A percentile compares a stretch with the other conserved stretches of the same genome.
phyloP scores from a whole-genome alignment of 2,329 filamentous ascomycete species.

The Hirsutella thompsonii region DNA sequence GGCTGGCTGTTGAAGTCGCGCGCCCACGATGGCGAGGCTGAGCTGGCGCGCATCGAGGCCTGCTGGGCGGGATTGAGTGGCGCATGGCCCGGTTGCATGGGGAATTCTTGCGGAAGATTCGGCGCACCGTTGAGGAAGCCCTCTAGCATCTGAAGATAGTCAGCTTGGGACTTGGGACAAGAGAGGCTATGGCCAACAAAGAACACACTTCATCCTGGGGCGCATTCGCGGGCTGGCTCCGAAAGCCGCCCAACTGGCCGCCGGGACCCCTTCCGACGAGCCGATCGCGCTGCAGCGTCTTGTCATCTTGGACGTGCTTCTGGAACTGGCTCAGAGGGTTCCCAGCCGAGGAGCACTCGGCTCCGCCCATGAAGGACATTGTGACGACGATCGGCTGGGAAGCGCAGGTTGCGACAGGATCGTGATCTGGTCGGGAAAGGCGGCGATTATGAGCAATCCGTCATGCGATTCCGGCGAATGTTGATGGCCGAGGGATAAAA shows the following conservation, averaged over 20 bases:
- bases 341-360: conserved; percentile 90
- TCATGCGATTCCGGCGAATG: not conserved
- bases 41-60: conserved; percentile 38
- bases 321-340: conserved; percentile 97
- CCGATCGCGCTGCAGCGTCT: conserved; percentile 82
- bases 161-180: not conserved
- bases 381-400: conserved; percentile 7
- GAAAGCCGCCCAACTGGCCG: conserved; percentile 62
- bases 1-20: conserved; percentile 44
- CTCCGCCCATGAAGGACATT: conserved; percentile 93
- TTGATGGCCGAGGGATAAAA: not conserved
- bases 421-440: no score
- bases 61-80: conserved; percentile 36
- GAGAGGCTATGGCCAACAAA: not conserved
- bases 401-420: no score
- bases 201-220: conserved; percentile 59
- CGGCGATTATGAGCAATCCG: not conserved
- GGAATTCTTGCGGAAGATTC: conserved; percentile 40
- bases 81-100: conserved; percentile 34
- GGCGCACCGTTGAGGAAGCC: conserved; percentile 76
- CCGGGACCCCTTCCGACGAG: conserved; percentile 64
- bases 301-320: conserved; percentile 94
- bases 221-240: conserved; percentile 54
- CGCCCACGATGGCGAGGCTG: conserved; percentile 41
- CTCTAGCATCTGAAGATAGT: conserved; percentile 66